Evolutionary conservation across 805 yeast species (phyloP).

Genomic region (Barnettozyma wickerhamii): DNA sequence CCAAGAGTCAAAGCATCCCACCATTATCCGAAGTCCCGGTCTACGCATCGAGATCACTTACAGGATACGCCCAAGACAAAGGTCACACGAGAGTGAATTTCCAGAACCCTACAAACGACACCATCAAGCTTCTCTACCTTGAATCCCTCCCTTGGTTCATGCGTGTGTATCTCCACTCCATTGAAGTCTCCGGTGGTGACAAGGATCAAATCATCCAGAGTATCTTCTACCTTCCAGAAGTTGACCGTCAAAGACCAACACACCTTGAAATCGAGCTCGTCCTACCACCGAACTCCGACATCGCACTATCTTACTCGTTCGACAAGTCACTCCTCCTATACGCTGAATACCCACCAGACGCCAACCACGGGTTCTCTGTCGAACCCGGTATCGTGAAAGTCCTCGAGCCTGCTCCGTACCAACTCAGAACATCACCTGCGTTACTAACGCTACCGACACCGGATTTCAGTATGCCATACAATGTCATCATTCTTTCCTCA

Average conservation of each 20-base stretch:
- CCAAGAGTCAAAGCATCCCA: conserved; percentile 40
- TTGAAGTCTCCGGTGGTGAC: conserved; percentile 31
- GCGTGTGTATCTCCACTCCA: conserved; percentile 73
- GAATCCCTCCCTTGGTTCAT: conserved; percentile 94
- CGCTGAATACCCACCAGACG: conserved; percentile 98
- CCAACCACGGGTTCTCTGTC: conserved; percentile 94
- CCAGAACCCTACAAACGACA: conserved; percentile 53
- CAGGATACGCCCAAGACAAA: conserved; percentile 86
- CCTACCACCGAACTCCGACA: conserved; percentile 60
- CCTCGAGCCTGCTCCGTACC: conserved; percentile 38
- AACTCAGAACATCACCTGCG: conserved; percentile 79
- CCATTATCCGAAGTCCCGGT: conserved; percentile 54
- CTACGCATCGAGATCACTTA: conserved; percentile 74
- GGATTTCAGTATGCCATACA: conserved; percentile 98
- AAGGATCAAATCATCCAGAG: conserved; percentile 40
- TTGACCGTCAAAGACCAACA: conserved; percentile 76
- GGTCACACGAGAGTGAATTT: conserved; percentile 85
- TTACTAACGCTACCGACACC: conserved; percentile 90
- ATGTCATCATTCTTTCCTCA: conserved; percentile 89
- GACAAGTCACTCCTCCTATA: conserved; percentile 82
- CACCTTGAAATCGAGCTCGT: conserved; percentile 67
- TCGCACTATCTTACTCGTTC: conserved; percentile 68
- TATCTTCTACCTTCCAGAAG: conserved; percentile 67
- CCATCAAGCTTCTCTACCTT: conserved; percentile 54
- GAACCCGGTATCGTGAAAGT: conserved; percentile 84